These are phyloP conservation scores for Neurospora intermedia DNA, from an alignment of 495 filamentous ascomycete genomes.

Conservation along the genomic window DNA sequence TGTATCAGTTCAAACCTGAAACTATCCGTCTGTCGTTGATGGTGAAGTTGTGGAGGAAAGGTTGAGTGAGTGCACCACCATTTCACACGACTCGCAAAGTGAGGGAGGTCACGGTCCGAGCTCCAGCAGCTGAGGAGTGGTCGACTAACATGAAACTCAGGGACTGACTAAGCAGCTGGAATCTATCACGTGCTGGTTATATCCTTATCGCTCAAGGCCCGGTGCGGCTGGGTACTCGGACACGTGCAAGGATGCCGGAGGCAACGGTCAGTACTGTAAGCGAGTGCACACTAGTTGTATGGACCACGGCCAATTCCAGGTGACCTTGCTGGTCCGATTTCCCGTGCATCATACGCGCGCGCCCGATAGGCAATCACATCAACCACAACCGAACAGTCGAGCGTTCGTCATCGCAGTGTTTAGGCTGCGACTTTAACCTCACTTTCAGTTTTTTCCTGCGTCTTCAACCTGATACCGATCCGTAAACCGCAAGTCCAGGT, in stretches of 20 bases:
- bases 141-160: no score
- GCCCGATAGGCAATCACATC: constrained; percentile 16
- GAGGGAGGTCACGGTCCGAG: not conserved
- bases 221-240: no score
- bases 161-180: not conserved
- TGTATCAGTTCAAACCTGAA: not conserved
- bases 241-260: no score
- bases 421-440: not conserved
- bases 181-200: not conserved
- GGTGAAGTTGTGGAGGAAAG: not conserved
- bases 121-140: not conserved
- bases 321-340: constrained; percentile 6
- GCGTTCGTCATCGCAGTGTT: not conserved
- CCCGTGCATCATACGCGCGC: constrained; percentile 15
- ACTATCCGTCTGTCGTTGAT: not conserved
- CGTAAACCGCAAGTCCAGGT: not conserved
- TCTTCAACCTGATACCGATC: not conserved
- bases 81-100: not conserved
- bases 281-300: no score
- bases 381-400: constrained; percentile 2
- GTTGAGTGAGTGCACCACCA: not conserved
- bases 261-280: no score
- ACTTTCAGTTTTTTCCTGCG: not conserved
- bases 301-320: not conserved
- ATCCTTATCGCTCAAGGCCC: not conserved